phyloP scores from a whole-genome alignment of 2,329 filamentous ascomycete species.

The Pseudopyrenochaeta lycopersici region DNA sequence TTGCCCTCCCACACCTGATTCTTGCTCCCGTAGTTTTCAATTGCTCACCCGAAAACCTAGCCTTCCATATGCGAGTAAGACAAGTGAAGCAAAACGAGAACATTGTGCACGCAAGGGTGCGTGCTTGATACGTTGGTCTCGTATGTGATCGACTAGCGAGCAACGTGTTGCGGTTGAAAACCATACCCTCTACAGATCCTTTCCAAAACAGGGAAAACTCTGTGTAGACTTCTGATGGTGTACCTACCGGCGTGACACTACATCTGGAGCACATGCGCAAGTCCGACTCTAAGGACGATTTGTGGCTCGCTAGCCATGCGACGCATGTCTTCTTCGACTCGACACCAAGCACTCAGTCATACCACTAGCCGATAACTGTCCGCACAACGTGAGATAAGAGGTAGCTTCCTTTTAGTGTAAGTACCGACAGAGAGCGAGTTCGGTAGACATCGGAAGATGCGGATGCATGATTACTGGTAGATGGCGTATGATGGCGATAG shows the following conservation, averaged over 20 bases:
- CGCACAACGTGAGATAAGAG: constrained; percentile 5
- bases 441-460: constrained; percentile 8
- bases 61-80: constrained; percentile 71
- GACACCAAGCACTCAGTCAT: constrained; percentile 5
- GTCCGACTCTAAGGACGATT: constrained; percentile 1
- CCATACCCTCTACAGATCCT: constrained; percentile 4
- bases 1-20: constrained; percentile 94
- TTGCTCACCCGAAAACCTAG: constrained; percentile 69
- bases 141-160: constrained; percentile 3
- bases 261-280: constrained; percentile 6
- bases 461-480: constrained; percentile 17
- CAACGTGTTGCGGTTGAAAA: constrained; percentile 2
- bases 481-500: constrained; percentile 2
- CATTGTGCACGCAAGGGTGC: constrained; percentile 9
- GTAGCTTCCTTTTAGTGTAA: constrained; percentile 1
- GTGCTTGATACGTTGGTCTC: constrained; percentile 3
- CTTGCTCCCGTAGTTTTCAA: constrained; percentile 23
- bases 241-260: constrained; percentile 3
- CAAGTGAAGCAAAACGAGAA: constrained; percentile 66
- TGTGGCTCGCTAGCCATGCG: constrained; percentile 7
- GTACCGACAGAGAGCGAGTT: constrained; percentile 2
- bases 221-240: constrained; percentile 2
- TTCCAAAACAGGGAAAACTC: background rate
- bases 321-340: background rate
- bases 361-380: constrained; percentile 6